These are phyloP conservation scores for Pseudogymnoascus sp. DNA, from an alignment of 2,329 filamentous ascomycete genomes.

Conservation along the genomic window DNA sequence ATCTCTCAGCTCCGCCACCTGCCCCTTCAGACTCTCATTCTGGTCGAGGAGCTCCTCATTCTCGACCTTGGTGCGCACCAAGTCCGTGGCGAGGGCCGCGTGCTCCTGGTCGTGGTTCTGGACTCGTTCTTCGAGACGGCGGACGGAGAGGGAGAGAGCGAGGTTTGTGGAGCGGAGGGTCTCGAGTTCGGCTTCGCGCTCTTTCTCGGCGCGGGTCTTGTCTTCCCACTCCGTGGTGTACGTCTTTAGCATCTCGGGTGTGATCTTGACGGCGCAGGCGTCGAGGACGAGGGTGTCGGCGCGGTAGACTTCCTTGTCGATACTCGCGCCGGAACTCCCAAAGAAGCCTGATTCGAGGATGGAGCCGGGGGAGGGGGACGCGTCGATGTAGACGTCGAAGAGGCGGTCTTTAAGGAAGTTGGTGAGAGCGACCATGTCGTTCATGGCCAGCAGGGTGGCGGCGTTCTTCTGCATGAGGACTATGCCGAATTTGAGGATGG, in stretches of 20 bases:
- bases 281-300: slow-evolving; percentile 90
- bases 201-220: slow-evolving; percentile 71
- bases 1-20: slow-evolving; percentile 74
- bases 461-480: slow-evolving; percentile 95
- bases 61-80: slow-evolving; percentile 86
- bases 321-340: slow-evolving; percentile 75
- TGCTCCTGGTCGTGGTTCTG: slow-evolving; percentile 87
- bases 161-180: slow-evolving; percentile 58
- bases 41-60: slow-evolving; percentile 83
- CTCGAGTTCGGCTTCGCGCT: slow-evolving; percentile 74
- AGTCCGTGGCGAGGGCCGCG: slow-evolving; percentile 78
- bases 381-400: slow-evolving; percentile 96
- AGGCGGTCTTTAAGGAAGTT: slow-evolving; percentile 86
- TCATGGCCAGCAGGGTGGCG: slow-evolving; percentile 66
- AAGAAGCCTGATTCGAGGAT: slow-evolving; percentile 97
- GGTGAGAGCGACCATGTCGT: slow-evolving; percentile 83
- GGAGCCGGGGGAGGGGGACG: slow-evolving; percentile 81
- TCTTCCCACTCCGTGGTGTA: slow-evolving; percentile 92
- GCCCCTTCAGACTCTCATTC: slow-evolving; percentile 77
- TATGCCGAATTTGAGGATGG: slow-evolving; percentile 89
- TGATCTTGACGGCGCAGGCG: slow-evolving; percentile 79
- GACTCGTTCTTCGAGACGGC: slow-evolving; percentile 75
- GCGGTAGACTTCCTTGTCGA: slow-evolving; percentile 92
- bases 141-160: slow-evolving; percentile 65
- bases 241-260: slow-evolving; percentile 67